These are phyloP conservation scores for Talaromyces atroroseus DNA, from an alignment of 2,329 filamentous ascomycete species.

Conservation along the genomic window DNA sequence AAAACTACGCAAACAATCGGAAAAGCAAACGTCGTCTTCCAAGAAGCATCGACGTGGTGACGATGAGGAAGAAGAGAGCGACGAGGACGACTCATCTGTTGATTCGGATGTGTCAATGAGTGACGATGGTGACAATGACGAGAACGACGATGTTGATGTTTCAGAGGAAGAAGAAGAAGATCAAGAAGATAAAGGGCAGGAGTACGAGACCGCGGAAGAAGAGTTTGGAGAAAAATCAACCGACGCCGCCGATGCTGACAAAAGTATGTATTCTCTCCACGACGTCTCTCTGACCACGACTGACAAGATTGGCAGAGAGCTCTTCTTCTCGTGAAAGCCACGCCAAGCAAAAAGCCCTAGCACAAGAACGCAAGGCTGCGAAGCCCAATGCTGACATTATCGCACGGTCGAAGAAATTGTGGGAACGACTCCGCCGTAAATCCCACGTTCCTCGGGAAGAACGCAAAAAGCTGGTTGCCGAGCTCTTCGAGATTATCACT, in stretches of 20 bases:
- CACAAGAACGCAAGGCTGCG: slow-evolving; percentile 80
- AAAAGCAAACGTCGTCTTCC: slow-evolving; percentile 24
- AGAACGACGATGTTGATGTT: slow-evolving; percentile 33
- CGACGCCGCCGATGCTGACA: slow-evolving; percentile 3
- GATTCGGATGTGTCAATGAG: slow-evolving; percentile 53
- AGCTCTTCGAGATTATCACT: slow-evolving; percentile 87
- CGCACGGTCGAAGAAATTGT: slow-evolving; percentile 87
- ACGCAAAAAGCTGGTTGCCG: slow-evolving; percentile 76
- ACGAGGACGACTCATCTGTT: slow-evolving; percentile 48
- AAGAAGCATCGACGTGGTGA: slow-evolving; percentile 32
- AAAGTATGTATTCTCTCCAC: slow-evolving; percentile 3
- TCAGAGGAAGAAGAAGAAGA: slow-evolving; percentile 20
- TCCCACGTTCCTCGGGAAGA: slow-evolving; percentile 89
- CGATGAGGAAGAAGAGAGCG: slow-evolving; percentile 35
- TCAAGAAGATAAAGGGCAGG: slow-evolving; percentile 17
- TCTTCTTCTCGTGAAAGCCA: slow-evolving; percentile 82
- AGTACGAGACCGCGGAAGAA: slow-evolving; percentile 15
- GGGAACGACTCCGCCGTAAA: slow-evolving; percentile 89
- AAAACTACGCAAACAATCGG: slow-evolving; percentile 26
- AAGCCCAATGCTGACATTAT: slow-evolving; percentile 92
- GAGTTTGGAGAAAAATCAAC: slow-evolving; percentile 14
- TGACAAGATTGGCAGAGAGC: slow-evolving; percentile 45
- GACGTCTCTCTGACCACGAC: slow-evolving; percentile 1
- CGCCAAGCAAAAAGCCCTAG: slow-evolving; percentile 83
- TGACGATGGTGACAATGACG: slow-evolving; percentile 32